Evolutionary conservation across 345 rosid species (phyloP), one percentile per base, ranked within the genome.

Genomic region (Crucihimalaya himalaica): DNA sequence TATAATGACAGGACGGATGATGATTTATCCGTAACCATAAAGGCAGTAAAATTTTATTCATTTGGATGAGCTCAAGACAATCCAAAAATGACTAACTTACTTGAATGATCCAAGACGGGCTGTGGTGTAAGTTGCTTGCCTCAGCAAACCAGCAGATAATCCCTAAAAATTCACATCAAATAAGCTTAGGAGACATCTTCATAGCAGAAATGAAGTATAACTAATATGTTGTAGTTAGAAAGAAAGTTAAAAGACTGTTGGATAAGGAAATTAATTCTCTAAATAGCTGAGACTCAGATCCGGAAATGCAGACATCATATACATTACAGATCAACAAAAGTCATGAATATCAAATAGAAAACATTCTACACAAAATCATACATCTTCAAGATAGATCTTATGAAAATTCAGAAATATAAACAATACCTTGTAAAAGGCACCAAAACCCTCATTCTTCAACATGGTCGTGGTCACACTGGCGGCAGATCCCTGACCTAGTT

Each of bases 41-140:
- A 23, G 12, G 32, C 13, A 4, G n/a, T 35, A 5, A 28, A 21
- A 52, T 25, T 14, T 7, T 12, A 53, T 13, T 35, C 27, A 19
- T 37, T 14, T n/a, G 37, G 45, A 61, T 52, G 14, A 18, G 25
- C 35, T n/a, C 29, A 31, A 31, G 11, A 19, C 16, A 69, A 73
- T 19, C 21, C 66, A 70, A 31, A 21, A 79, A 40, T 50, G 40
- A 43, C 25, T 18, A 31, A 25, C 88, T 86, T 78, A 95, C 99
- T 72, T 90, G 84, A 95, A 95, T 61, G 99, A 81, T 72, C 99
- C 99, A 70, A 95, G 97, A 31, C 99, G 89, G 12, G 99, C 99
- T 21, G 99, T 95, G 53, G 99, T 90, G 76, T 88, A 95, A 37
- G 99, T 95, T 67, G 98, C 99, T 84, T 95, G 99, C 81, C 99